These are phyloP conservation scores for Casaregolazyma lundiana DNA, from an alignment of 1,139 yeast genomes.

Conservation along the genomic window DNA sequence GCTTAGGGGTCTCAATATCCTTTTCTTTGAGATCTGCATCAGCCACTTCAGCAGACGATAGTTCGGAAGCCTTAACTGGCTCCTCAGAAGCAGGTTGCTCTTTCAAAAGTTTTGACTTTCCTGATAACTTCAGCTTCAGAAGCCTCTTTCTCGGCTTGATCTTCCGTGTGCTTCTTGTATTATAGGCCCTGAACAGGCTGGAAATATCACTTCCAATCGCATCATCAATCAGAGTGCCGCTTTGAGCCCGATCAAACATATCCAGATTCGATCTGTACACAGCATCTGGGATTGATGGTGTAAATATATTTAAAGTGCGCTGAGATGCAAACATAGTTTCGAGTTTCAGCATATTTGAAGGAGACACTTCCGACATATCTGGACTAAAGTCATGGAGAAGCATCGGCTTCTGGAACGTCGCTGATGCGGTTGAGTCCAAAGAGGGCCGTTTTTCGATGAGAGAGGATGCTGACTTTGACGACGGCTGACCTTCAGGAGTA, in stretches of 20 bases:
- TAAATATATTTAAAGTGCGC: constrained; percentile 66
- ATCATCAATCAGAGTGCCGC: constrained; percentile 12
- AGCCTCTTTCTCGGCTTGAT: constrained; percentile 31
- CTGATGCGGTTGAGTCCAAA: not conserved
- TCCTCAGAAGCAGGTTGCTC: not conserved
- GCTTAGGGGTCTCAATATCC: not conserved
- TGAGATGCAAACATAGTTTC: constrained; percentile 71
- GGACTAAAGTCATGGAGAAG: constrained; percentile 50
- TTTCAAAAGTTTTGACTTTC: not conserved
- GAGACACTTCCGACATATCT: constrained; percentile 54
- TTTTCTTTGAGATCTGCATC: not conserved
- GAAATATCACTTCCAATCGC: constrained; percentile 9
- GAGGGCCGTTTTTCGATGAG: not conserved
- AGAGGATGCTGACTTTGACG: not conserved
- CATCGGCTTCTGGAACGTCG: constrained; percentile 26
- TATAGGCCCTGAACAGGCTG: constrained; percentile 19
- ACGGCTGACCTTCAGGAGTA: constrained; percentile 43
- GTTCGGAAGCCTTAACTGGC: not conserved
- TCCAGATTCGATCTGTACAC: constrained; percentile 48
- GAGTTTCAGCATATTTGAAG: constrained; percentile 65
- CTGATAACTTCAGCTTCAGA: constrained; percentile 21
- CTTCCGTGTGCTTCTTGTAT: constrained; percentile 10
- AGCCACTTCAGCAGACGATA: not conserved
- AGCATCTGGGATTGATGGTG: constrained; percentile 53
- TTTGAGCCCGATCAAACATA: constrained; percentile 21